A percentile compares a stretch with the other conserved stretches of the same genome.
These are phyloP conservation scores for Stevia rebaudiana DNA, from an alignment of 140 eudicot genomes.

Conservation along the genomic window DNA sequence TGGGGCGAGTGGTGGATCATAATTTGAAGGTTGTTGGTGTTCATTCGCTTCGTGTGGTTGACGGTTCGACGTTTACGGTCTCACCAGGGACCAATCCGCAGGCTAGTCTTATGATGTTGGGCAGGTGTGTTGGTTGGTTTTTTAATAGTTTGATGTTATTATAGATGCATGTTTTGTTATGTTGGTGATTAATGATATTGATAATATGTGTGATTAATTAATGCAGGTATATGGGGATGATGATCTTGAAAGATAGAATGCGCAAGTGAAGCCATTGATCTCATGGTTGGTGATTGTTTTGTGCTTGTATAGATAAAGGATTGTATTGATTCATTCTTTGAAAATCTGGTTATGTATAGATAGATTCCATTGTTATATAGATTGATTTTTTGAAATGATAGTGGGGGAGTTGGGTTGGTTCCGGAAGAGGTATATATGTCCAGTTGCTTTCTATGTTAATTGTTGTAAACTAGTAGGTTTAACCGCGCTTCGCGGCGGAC, in stretches of 20 bases:
- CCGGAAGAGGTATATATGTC: too few species aligned
- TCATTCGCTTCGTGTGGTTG: conserved; percentile 66
- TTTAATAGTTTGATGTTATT: neutral
- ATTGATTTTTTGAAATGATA: too few species aligned
- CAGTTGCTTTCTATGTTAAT: too few species aligned
- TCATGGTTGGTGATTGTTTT: neutral
- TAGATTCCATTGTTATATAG: neutral
- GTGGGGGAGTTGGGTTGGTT: too few species aligned
- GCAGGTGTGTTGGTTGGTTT: conserved; percentile 22
- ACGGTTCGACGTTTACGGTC: conserved; percentile 63
- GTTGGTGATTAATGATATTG: too few species aligned
- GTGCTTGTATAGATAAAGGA: neutral
- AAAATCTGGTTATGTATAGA: neutral
- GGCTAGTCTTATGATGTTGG: conserved; percentile 85
- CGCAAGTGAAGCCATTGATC: neutral
- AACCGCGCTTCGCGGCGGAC: too few species aligned
- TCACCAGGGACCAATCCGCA: conserved; percentile 98
- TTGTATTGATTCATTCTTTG: conserved; percentile 21
- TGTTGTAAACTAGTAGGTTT: too few species aligned
- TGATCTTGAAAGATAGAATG: conserved; percentile 45
- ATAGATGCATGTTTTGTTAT: too few species aligned
- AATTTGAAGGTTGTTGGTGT: conserved; percentile 56
- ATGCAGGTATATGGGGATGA: conserved; percentile 57
- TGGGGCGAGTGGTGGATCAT: conserved; percentile 77
- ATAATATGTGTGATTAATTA: neutral